Evolutionary conservation across 345 rosid genomes (phyloP).

Genomic region (Turnera subulata): DNA sequence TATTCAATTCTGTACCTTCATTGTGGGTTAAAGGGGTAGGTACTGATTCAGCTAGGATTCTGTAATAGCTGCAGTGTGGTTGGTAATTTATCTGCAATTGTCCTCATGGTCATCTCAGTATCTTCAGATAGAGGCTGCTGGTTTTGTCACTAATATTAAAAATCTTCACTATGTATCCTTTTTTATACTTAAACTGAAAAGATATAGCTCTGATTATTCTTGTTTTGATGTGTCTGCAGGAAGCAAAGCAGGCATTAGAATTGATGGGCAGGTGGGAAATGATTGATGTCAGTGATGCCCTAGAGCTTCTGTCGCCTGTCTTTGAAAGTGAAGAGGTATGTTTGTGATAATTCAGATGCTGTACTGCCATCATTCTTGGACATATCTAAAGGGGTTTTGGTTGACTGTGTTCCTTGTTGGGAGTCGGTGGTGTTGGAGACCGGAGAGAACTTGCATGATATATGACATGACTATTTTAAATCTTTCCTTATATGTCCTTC

Average conservation of each 20-base stretch:
- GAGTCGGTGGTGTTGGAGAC: no score
- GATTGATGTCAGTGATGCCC: slow-evolving; percentile 89
- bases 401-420: background rate
- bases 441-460: no score
- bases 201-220: slow-evolving; percentile 13
- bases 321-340: slow-evolving; percentile 96
- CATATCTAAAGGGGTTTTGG: background rate
- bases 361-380: background rate
- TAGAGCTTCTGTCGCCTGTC: slow-evolving; percentile 91
- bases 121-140: no score
- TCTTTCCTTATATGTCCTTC: no score
- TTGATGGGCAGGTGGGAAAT: slow-evolving; percentile 90
- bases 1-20: no score
- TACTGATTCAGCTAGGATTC: background rate
- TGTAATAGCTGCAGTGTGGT: background rate
- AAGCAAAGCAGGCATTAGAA: slow-evolving; percentile 92
- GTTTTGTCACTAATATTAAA: background rate
- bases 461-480: no score
- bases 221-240: slow-evolving; percentile 45
- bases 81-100: background rate
- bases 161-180: background rate
- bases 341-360: background rate
- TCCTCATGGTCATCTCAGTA: background rate
- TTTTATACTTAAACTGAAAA: slow-evolving; percentile 1
- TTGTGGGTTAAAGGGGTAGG: background rate